Evolutionary conservation across 2,329 filamentous ascomycete genomes (phyloP), one percentile per base, ranked within the genome.

Genomic region (Aspergillus sp.): DNA sequence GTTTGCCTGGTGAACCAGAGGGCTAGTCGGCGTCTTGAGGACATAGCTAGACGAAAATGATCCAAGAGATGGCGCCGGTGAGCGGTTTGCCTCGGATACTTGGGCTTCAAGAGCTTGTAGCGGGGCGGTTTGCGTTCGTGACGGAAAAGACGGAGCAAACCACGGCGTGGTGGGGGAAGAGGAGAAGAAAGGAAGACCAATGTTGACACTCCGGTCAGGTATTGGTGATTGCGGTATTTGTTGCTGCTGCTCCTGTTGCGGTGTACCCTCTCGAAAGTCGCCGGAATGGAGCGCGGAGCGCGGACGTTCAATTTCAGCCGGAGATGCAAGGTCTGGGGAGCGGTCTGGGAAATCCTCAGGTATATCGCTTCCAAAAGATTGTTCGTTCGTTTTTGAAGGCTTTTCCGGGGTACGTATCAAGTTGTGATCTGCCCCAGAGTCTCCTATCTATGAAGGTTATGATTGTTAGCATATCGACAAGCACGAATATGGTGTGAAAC

Each of bases 11-110:
- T 97, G 88, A 1, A 96, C 93, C 11, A 99, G 80, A 14, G 95
- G 95, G 67, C 93, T 98, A 2, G 95, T 98, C 0, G 95, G 93
- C 2, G 90, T 86, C 74, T 93, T 89, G 61, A 96, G 89, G 33
- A 90, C 82, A 72, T 96, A 97, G 66, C 86, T 92, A 2, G 87
- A 89, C 0, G 90, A 88, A 14, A 90, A 81, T 1, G 91, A 91
- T 3, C 87, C 88, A 9, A 89, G 69, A 1, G 86, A 87, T 7
- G 88, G 87, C 17, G 82, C 77, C 21, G 79, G 75, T 0, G 81
- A 79, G 46, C 70, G 69, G 50, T 64, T 64, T 60, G 62, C 43
- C 50, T 61, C 52, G 14, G 59, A 21, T 25, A 51, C 45, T 12
- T 33, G 49, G 21, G 61, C 62, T 46, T 65, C 63, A 17, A 56